phyloP scores from a whole-genome alignment of 176 grass and related monocot species.

The Eleusine indica region DNA sequence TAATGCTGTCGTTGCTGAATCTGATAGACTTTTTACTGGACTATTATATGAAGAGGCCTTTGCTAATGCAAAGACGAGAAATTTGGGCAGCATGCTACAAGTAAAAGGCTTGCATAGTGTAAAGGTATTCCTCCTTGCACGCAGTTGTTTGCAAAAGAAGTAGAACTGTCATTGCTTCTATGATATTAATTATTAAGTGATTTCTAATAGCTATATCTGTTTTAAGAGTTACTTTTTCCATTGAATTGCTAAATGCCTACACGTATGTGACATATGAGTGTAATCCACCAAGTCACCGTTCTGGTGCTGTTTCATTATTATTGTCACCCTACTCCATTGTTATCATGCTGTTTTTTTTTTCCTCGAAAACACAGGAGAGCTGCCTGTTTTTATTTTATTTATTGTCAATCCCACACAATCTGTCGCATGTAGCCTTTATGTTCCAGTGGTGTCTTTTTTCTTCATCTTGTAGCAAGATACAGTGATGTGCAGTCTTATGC shows the following conservation, averaged over 20 bases:
- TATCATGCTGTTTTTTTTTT: too few species aligned
- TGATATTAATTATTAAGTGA: conserved; percentile 9
- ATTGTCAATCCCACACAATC: neutral
- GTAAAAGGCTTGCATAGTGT: conserved; percentile 26
- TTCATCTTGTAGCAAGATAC: neutral
- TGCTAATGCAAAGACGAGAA: conserved; percentile 54
- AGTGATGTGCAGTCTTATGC: conserved; percentile 1
- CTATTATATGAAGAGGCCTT: conserved; percentile 44
- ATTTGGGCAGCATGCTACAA: conserved; percentile 55
- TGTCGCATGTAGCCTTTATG: neutral
- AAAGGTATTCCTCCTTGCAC: conserved; percentile 56
- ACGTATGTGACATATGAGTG: neutral
- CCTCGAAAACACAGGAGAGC: too few species aligned
- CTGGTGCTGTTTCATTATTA: conserved; percentile 6
- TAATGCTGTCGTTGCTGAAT: conserved; percentile 35
- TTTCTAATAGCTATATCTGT: neutral
- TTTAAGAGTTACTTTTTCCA: conserved; percentile 5
- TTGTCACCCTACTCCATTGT: conserved; percentile 10
- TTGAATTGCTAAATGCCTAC: neutral
- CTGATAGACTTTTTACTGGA: conserved; percentile 35
- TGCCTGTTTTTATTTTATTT: neutral
- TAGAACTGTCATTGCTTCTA: conserved; percentile 7
- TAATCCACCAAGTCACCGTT: neutral
- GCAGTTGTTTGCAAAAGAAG: conserved; percentile 3
- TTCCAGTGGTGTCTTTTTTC: neutral